A percentile compares a stretch with the other conserved stretches of the same genome.
Evolutionary conservation across 2,329 filamentous ascomycete species (phyloP).

Genomic region (Boeremia exigua): DNA sequence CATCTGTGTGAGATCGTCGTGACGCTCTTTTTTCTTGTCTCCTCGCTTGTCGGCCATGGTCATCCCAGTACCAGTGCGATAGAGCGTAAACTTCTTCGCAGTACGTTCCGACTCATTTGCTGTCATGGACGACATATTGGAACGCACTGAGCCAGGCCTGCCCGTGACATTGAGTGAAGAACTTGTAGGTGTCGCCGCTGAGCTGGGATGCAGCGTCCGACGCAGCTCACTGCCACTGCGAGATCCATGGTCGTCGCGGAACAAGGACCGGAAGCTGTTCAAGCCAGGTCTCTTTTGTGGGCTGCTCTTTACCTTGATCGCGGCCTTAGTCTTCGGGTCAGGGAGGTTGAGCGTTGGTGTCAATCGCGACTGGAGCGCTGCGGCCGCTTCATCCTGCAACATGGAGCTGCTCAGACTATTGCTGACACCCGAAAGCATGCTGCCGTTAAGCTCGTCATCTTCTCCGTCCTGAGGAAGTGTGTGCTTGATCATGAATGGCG

Average conservation of each 20-base stretch:
- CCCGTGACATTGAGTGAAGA: constrained; percentile 22
- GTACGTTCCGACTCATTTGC: constrained; percentile 41
- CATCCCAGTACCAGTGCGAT: constrained; percentile 51
- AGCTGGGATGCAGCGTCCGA: constrained; percentile 39
- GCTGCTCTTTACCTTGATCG: constrained; percentile 29
- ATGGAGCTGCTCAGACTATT: constrained; percentile 28
- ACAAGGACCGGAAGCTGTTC: constrained; percentile 44
- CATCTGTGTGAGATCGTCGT: constrained; percentile 96
- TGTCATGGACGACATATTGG: constrained; percentile 31
- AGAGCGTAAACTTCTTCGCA: constrained; percentile 46
- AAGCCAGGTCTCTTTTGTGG: constrained; percentile 34
- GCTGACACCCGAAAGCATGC: constrained; percentile 21
- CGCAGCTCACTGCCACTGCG: constrained; percentile 41
- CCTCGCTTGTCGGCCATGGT: constrained; percentile 49
- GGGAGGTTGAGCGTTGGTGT: constrained; percentile 75
- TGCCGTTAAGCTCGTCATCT: constrained; percentile 53
- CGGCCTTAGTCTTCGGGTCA: constrained; percentile 49
- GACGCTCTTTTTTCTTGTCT: constrained; percentile 65
- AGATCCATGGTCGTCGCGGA: constrained; percentile 38
- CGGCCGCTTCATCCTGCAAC: constrained; percentile 58
- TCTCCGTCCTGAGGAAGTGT: constrained; percentile 57
- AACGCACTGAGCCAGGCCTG: constrained; percentile 41
- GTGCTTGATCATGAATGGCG: constrained; percentile 65
- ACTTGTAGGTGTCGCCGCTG: constrained; percentile 24
- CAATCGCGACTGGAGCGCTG: constrained; percentile 80